Percentiles rank a stretch among this genome's conserved stretches.
phyloP scores from a whole-genome alignment of 139 green algal species.

The Tetradesmus lagerheimii region DNA sequence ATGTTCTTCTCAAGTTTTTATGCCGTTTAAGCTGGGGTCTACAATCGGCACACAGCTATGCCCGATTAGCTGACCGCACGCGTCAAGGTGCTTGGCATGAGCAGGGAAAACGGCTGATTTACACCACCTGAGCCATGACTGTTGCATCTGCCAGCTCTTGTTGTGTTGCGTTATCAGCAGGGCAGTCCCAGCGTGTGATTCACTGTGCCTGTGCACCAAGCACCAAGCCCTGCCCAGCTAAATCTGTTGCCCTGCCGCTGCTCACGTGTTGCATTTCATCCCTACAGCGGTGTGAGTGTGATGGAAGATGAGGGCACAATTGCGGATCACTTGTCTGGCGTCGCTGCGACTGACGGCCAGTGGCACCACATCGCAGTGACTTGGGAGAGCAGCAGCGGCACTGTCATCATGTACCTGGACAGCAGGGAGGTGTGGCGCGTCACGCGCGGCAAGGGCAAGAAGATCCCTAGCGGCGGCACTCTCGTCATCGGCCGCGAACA shows the following conservation, averaged over 20 bases:
- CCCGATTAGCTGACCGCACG: too few relatives aligned
- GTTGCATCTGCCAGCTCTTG: too few relatives aligned
- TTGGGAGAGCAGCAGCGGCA: conserved; percentile 76
- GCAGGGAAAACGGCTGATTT: too few relatives aligned
- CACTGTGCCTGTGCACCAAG: too few relatives aligned
- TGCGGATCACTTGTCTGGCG: conserved; percentile 80
- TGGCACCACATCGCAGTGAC: conserved; percentile 93
- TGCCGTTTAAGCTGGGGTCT: too few relatives aligned
- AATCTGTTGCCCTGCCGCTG: background rate
- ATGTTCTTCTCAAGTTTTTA: too few relatives aligned
- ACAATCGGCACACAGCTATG: too few relatives aligned
- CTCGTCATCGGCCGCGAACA: conserved; percentile 90
- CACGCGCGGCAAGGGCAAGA: conserved; percentile 68
- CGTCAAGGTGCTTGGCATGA: too few relatives aligned
- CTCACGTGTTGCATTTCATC: background rate
- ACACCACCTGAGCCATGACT: too few relatives aligned
- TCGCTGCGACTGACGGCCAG: conserved; percentile 79
- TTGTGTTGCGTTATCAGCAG: too few relatives aligned
- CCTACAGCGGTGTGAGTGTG: conserved; percentile 76
- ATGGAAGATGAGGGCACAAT: conserved; percentile 90
- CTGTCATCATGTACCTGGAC: conserved; percentile 84
- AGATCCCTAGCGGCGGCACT: conserved; percentile 85
- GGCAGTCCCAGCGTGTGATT: too few relatives aligned
- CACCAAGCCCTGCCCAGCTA: too few relatives aligned
- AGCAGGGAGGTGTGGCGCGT: conserved; percentile 81